Evolutionary conservation across 2,329 filamentous ascomycete species (phyloP), one percentile per base, ranked within the genome.

Genomic region (Aspergillus amoenus): DNA sequence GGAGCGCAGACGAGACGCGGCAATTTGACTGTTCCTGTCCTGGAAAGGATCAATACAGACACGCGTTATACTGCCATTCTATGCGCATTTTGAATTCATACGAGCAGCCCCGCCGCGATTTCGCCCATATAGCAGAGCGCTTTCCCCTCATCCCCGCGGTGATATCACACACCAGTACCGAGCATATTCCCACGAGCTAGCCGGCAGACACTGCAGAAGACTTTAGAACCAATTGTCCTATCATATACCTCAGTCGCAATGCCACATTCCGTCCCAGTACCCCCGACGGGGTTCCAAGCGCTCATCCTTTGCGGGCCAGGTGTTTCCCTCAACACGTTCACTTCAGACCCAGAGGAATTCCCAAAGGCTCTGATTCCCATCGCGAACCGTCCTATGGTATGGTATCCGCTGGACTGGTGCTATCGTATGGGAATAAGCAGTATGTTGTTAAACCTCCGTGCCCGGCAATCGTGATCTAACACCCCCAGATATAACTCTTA

Each of bases 211-310:
- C 13, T 37, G 7, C 34, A 37, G 34, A 15, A 13, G 34, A 37
- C 34, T n/a, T 40, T 18, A 5, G 12, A 37, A 40, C 32, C 18
- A 9, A 17, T 50, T 44, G 8, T 27, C 17, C 5, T 42, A 32
- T 49, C 7, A 30, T 9, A 40, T 24, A 17, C 1, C 15, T 42
- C 40, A 30, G 15, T 51, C 30, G 59, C 12, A 15, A 73, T 73
- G 70, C 70, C 69, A 54, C 67, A 68, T 27, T 64, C 68, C 1
- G 60, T 69, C 34, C 67, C 70, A 48, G 69, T 95, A 37, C 88
- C 90, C 34, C 80, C 88, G 1, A 68, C 66, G 54, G 78, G 79
- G 61, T 79, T 81, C 48, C 79, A 81, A 61, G 78, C 78, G 49
- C 64, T 81, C 21, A 77, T 81, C 45, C 68, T 80, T 17, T 78